phyloP scores from a whole-genome alignment of 306 rosid genomes.

The Prunus davidiana region DNA sequence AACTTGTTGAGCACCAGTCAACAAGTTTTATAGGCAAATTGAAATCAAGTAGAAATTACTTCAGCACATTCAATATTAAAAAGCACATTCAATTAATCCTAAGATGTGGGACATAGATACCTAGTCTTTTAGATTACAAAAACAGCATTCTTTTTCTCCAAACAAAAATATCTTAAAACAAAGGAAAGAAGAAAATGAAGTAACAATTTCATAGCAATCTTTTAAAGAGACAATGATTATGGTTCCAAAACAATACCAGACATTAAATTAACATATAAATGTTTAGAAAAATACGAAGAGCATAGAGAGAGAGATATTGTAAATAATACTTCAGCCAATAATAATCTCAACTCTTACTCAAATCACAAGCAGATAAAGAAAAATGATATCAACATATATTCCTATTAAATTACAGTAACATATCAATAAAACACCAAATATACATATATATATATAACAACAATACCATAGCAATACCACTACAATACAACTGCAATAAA shows the following conservation, averaged over 20 bases:
- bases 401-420: too few relatives aligned
- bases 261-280: neutral
- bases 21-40: neutral
- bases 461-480: too few relatives aligned
- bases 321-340: too few relatives aligned
- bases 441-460: too few relatives aligned
- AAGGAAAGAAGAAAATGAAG: neutral
- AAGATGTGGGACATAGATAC: neutral
- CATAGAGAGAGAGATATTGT: too few relatives aligned
- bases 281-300: neutral
- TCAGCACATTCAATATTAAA: neutral
- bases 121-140: neutral
- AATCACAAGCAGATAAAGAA: too few relatives aligned
- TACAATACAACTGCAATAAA: too few relatives aligned
- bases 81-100: neutral
- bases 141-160: neutral
- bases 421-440: too few relatives aligned
- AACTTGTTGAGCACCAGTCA: neutral
- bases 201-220: neutral
- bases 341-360: too few relatives aligned
- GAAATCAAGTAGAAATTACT: neutral
- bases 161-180: neutral
- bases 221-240: neutral
- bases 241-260: neutral
- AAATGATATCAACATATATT: too few relatives aligned